Percentiles rank a stretch among this genome's conserved stretches.
Evolutionary conservation across 2,329 filamentous ascomycete genomes (phyloP).

Genomic region (Calonectria multiphialidica): DNA sequence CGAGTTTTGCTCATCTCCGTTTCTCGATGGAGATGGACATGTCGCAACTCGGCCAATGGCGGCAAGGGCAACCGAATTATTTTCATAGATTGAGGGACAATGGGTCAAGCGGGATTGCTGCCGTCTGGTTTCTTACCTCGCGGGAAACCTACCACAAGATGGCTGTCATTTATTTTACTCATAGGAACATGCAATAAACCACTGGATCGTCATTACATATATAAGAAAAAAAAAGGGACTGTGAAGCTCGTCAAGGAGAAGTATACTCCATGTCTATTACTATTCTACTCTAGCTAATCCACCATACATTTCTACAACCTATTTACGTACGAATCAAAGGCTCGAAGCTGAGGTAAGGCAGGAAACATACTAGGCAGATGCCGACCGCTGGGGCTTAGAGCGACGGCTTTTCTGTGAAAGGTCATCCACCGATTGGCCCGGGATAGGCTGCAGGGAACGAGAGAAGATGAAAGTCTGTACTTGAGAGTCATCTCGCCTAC

Average conservation of each 20-base stretch:
- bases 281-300: conserved; percentile 12
- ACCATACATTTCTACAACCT: conserved; percentile 19
- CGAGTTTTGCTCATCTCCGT: not conserved
- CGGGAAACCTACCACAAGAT: conserved; percentile 46
- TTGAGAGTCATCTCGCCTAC: conserved; percentile 45
- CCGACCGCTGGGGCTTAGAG: conserved; percentile 22
- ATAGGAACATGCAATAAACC: conserved; percentile 27
- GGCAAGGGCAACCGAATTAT: conserved; percentile 20
- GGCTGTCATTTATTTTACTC: conserved; percentile 37
- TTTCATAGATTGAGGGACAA: conserved; percentile 67
- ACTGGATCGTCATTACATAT: conserved; percentile 26
- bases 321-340: conserved; percentile 35
- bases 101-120: conserved; percentile 74
- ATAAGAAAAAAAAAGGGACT: conserved; percentile 13
- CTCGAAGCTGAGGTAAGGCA: conserved; percentile 29
- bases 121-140: conserved; percentile 60
- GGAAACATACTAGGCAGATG: conserved; percentile 41
- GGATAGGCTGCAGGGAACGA: conserved; percentile 13
- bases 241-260: not conserved
- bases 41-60: not conserved
- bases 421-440: conserved; percentile 32
- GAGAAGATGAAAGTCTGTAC: conserved; percentile 39
- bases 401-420: not conserved
- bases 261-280: conserved; percentile 9
- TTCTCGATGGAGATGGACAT: not conserved